Evolutionary conservation across 345 rosid species (phyloP).

Genomic region (Acer negundo): DNA sequence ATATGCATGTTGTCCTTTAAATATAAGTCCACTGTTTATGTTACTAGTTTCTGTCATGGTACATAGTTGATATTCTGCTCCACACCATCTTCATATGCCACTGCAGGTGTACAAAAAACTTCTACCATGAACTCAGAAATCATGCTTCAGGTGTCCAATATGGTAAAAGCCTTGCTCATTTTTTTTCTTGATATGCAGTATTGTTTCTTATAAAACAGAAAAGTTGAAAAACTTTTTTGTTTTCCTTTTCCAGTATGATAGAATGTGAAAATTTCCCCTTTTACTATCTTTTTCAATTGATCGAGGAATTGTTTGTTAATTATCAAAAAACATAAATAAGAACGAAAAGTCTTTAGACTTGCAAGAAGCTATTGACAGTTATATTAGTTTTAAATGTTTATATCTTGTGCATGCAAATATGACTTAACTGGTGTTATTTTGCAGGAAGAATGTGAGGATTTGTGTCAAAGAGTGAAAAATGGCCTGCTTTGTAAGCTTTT

Average conservation of each 20-base stretch:
- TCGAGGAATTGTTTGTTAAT: background rate
- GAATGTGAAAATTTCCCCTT: background rate
- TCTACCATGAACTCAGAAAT: constrained; percentile 24
- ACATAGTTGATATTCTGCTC: constrained; percentile 8
- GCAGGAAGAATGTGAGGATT: constrained; percentile 62
- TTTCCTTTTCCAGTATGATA: background rate
- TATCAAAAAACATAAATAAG: no score
- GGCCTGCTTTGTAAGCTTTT: constrained; percentile 41
- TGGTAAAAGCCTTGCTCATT: constrained; percentile 14
- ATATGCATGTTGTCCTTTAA: background rate
- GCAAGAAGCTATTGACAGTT: background rate
- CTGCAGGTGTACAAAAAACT: constrained; percentile 44
- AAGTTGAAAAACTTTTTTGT: background rate
- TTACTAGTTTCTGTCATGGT: background rate
- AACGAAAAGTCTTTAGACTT: background rate
- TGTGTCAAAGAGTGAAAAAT: constrained; percentile 37
- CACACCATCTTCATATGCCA: background rate
- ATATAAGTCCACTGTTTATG: background rate
- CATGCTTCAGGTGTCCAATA: constrained; percentile 41
- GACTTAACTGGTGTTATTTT: constrained; percentile 17
- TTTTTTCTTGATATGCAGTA: no score
- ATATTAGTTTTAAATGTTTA: background rate
- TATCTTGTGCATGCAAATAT: background rate
- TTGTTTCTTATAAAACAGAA: no score
- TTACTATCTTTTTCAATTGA: background rate